Evolutionary conservation across 768 basidiomycete genomes (phyloP).

Genomic region (Kwoniella shandongensis): DNA sequence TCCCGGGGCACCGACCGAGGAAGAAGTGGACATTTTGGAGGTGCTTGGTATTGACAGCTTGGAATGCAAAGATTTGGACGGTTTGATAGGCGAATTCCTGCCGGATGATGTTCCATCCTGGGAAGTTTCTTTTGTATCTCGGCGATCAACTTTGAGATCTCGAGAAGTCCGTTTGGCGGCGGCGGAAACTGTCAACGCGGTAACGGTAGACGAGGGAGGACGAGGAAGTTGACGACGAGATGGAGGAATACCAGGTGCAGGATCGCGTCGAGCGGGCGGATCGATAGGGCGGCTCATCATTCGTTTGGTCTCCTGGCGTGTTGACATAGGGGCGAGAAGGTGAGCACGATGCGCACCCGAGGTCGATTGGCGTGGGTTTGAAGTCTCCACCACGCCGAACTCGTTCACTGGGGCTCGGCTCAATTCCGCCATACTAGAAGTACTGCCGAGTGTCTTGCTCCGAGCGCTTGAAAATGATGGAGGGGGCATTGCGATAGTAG

Average conservation of each 20-base stretch:
- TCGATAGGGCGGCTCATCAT: constrained; percentile 16
- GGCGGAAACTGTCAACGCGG: constrained; percentile 39
- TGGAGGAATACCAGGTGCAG: constrained; percentile 24
- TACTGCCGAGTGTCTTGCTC: constrained; percentile 57
- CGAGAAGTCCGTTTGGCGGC: constrained; percentile 38
- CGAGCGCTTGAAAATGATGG: constrained; percentile 46
- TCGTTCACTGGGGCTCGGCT: constrained; percentile 33
- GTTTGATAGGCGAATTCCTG: constrained; percentile 30
- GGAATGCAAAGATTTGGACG: constrained; percentile 43
- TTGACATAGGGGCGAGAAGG: constrained; percentile 44
- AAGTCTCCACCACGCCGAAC: constrained; percentile 33
- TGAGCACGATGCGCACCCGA: constrained; percentile 40
- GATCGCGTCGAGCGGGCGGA: constrained; percentile 20
- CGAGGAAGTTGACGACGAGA: constrained; percentile 34
- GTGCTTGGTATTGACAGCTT: constrained; percentile 38
- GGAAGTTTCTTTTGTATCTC: constrained; percentile 27
- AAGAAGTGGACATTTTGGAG: constrained; percentile 34
- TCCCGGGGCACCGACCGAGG: constrained; percentile 41
- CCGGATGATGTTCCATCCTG: constrained; percentile 21
- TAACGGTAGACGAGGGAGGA: constrained; percentile 36
- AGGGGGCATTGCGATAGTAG: constrained; percentile 33
- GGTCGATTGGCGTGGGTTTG: constrained; percentile 16
- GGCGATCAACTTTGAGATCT: constrained; percentile 22
- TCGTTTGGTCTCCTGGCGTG: constrained; percentile 27
- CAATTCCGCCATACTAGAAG: constrained; percentile 30